Conservation (phyloP, 2,329 filamentous ascomycete species). For the Aspergillus calidoustus region DNA sequence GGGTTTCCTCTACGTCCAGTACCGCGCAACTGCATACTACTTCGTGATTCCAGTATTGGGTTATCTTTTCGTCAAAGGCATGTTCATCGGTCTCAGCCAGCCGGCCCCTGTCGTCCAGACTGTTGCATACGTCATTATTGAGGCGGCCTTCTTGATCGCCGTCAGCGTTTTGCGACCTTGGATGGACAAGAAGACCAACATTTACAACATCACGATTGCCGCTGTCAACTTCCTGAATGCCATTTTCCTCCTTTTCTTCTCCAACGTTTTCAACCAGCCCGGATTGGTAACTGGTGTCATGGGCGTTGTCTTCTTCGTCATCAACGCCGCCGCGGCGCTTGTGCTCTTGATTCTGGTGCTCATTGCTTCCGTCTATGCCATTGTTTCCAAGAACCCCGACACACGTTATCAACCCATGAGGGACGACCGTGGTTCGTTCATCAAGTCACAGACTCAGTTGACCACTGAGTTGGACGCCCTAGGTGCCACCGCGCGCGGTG, state of each 20-base stretch:
- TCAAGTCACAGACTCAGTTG: conserved; percentile 90
- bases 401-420: conserved; percentile 95
- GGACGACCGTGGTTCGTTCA: conserved; percentile 93
- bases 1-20: conserved; percentile 97
- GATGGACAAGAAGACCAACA: conserved; percentile 99
- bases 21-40: conserved; percentile 94
- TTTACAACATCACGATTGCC: conserved; percentile 92
- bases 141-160: conserved; percentile 75
- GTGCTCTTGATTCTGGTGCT: conserved; percentile 83
- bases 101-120: conserved; percentile 73
- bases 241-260: conserved; percentile 88
- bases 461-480: conserved; percentile 88
- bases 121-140: conserved; percentile 80
- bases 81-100: conserved; percentile 86
- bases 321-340: conserved; percentile 82
- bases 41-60: conserved; percentile 80
- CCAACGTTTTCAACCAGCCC: conserved; percentile 82
- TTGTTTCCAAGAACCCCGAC: conserved; percentile 92
- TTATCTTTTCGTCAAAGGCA: conserved; percentile 83
- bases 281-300: conserved; percentile 83
- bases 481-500: conserved; percentile 84
- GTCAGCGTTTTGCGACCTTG: conserved; percentile 84
- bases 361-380: conserved; percentile 75
- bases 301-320: conserved; percentile 85
- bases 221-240: conserved; percentile 89